These are phyloP conservation scores for Zygosaccharomyces lentus DNA, from an alignment of 805 yeast species.

Conservation along the genomic window DNA sequence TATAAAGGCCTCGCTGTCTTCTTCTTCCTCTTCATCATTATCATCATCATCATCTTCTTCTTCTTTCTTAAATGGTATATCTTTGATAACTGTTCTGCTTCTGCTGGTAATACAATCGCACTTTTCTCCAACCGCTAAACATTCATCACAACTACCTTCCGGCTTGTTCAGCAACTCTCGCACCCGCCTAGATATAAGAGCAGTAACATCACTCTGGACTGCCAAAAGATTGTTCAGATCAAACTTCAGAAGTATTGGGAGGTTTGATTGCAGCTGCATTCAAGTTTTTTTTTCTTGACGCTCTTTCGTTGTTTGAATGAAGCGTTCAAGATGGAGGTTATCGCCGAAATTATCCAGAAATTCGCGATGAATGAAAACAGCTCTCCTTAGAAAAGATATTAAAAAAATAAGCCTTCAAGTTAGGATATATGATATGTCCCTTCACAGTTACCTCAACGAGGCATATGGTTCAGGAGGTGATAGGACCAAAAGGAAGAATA, in stretches of 20 bases:
- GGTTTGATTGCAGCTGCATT: conserved; percentile 11
- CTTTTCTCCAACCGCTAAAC: not conserved
- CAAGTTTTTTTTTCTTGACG: not conserved
- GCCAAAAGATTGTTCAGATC: conserved; percentile 20
- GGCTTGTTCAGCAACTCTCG: conserved; percentile 2
- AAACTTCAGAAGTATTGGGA: conserved; percentile 13
- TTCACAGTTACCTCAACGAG: conserved; percentile 45
- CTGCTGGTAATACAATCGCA: too few species aligned
- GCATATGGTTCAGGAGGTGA: conserved; percentile 37
- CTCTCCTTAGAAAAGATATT: too few species aligned
- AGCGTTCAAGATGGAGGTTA: not conserved
- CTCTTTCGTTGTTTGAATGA: not conserved
- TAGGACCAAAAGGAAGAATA: conserved; percentile 25
- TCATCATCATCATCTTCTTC: too few species aligned
- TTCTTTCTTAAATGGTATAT: not conserved
- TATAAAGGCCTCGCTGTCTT: conserved; percentile 23
- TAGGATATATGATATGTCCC: conserved; percentile 34
- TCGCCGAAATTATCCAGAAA: conserved; percentile 1
- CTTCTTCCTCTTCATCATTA: conserved; percentile 5
- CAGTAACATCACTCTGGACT: conserved; percentile 24
- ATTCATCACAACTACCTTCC: not conserved
- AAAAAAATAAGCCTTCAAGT: not conserved
- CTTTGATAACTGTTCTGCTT: too few species aligned
- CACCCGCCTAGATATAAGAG: conserved; percentile 15
- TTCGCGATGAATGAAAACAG: not conserved